Evolutionary conservation across 1,284 basidiomycete species (phyloP).

Genomic region (Grifola frondosa): DNA sequence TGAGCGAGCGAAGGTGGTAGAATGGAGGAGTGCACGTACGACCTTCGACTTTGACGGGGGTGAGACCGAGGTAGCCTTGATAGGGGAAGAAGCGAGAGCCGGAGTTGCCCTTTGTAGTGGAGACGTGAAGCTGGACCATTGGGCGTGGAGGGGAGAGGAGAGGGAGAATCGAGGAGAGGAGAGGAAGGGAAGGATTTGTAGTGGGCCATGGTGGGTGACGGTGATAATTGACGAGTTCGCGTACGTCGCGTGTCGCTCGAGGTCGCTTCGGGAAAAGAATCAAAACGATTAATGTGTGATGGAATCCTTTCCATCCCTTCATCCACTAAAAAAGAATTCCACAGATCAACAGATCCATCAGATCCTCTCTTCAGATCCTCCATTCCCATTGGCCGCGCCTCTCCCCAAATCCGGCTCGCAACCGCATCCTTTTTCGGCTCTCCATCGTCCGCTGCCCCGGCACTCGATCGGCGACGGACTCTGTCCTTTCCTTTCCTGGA

Average conservation of each 20-base stretch:
- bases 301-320: no score
- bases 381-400: constrained; percentile 2
- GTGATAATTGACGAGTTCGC: constrained; percentile 1
- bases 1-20: constrained; percentile 13
- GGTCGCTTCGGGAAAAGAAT: no score
- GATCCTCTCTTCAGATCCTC: constrained; percentile 7
- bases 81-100: constrained; percentile 72
- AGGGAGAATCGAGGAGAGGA: constrained; percentile 29
- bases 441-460: constrained; percentile 11
- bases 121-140: constrained; percentile 67
- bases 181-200: no score
- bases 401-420: no score
- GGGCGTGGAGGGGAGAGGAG: constrained; percentile 21
- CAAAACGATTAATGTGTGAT: no score
- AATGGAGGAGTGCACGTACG: constrained; percentile 40
- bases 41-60: constrained; percentile 76
- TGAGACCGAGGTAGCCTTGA: constrained; percentile 76
- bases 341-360: no score
- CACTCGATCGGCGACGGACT: constrained; percentile 1
- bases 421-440: constrained; percentile 6
- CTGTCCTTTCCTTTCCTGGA: background rate
- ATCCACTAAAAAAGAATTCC: no score
- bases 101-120: constrained; percentile 61
- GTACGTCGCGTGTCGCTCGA: no score
- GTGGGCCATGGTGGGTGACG: no score